Base-by-base conservation (phyloP, 2,329 filamentous ascomycete genomes). In the Tolypocladium ovalisporum region DNA sequence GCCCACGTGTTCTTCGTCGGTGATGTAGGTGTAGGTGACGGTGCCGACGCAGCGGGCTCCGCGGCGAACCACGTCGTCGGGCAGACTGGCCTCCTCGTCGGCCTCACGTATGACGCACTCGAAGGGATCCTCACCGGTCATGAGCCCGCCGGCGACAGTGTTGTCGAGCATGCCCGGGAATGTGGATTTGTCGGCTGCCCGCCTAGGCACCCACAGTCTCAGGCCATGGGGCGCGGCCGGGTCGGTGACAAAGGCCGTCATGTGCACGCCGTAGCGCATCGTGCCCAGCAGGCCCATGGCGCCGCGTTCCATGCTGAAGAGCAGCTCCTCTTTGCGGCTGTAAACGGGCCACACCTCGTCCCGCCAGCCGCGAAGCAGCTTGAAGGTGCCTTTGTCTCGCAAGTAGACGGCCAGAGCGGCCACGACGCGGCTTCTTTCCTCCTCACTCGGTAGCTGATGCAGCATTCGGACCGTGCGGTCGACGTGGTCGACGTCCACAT, bases 141-240 rank as follows among this genome's bases (percentile, higher is more conserved):
- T 85, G 63, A 97, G 85, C 0, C 74, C 82, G n/a, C 82, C 82
- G 0, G 92, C 94, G 8, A 96, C 94, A 1, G 91, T 91, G 71
- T 97, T 99, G 72, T 99, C 94, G 62, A 99, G 78, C 81, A 97
- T 92, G n/a, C 88, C 82, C 0, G 88, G 87, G 68, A 93, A 99
- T 0, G 91, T 97, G 63, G 89, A 84, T 76, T 97, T 99, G 58
- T 77, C 82, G 54, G 77, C 78, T 15, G 91, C 83, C 12, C 94
- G 81, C 52, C 86, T 81, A 4, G 94, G 89, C 1, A 96, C 83
- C 93, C 94, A 97, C 44, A 99, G 78, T 66, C 84, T 86, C 51
- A 96, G 73, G 22, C 85, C 86, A 55, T 79, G 71, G 42, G 70
- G 71, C 6, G 68, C 67, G 19, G 63, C 57, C 4, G 65, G 57